These are phyloP conservation scores for Leishmania aethiopica DNA, from an alignment of 208 protist species.

Conservation along the genomic window DNA sequence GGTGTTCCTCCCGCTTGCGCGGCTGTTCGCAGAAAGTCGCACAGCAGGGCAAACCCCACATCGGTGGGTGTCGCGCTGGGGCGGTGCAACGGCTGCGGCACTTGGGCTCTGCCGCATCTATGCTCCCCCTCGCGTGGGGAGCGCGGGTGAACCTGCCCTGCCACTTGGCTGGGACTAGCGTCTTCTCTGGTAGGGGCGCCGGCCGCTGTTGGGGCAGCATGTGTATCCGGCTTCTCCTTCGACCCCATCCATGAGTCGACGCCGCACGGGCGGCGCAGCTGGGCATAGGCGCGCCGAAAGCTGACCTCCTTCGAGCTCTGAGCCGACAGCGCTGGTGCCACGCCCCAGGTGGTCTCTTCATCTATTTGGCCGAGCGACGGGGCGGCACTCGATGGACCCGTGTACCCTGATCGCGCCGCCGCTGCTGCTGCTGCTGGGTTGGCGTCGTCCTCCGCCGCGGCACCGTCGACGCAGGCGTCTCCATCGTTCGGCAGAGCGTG, in stretches of 20 bases:
- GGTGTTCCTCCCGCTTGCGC: background rate
- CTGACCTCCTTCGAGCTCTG: constrained; percentile 21
- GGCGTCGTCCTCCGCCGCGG: background rate
- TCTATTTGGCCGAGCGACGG: background rate
- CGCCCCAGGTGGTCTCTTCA: background rate
- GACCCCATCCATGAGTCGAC: background rate
- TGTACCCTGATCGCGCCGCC: background rate
- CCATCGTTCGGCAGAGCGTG: constrained; percentile 31
- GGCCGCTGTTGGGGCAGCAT: background rate
- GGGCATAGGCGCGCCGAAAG: constrained; percentile 11
- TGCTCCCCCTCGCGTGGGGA: background rate
- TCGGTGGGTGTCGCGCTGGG: constrained; percentile 2
- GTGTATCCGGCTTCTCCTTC: background rate
- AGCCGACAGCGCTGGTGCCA: background rate
- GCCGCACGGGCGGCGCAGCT: constrained; percentile 4
- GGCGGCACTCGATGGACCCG: background rate
- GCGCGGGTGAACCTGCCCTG: constrained; percentile 4
- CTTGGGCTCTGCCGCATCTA: background rate
- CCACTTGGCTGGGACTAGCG: background rate
- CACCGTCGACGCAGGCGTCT: background rate
- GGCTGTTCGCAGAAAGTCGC: constrained; percentile 12
- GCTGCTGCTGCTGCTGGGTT: background rate
- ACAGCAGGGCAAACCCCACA: constrained; percentile 22
- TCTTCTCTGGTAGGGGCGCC: background rate
- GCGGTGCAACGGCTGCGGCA: too few species aligned